These are phyloP conservation scores for Monosporascus sp. DNA, from an alignment of 2,329 filamentous ascomycete species.

Conservation along the genomic window DNA sequence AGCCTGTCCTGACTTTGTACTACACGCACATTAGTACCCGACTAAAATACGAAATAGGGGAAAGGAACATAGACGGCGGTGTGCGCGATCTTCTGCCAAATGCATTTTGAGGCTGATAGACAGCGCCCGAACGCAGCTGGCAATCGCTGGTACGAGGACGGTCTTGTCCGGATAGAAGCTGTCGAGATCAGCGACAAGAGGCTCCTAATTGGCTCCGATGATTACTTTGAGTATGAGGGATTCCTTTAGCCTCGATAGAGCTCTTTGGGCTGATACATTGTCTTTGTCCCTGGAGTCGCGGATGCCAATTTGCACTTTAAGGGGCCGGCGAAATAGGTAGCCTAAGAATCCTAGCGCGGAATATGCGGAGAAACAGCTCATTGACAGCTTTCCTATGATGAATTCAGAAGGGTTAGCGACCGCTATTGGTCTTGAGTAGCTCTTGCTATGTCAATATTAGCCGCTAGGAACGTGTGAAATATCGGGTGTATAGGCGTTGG, in stretches of 20 bases:
- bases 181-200: conserved; percentile 11
- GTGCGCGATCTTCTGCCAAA: too few species aligned
- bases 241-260: conserved; percentile 26
- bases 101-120: conserved; percentile 25
- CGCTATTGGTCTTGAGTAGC: too few species aligned
- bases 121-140: conserved; percentile 35
- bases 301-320: conserved; percentile 37
- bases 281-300: conserved; percentile 30
- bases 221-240: conserved; percentile 35
- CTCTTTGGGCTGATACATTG: conserved; percentile 27
- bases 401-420: too few species aligned
- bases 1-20: too few species aligned
- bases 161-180: conserved; percentile 31
- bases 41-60: too few species aligned
- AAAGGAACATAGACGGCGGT: too few species aligned
- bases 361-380: conserved; percentile 3
- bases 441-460: too few species aligned
- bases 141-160: conserved; percentile 32
- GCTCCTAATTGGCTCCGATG: conserved; percentile 14
- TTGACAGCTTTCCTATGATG: not conserved
- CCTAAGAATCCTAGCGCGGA: not conserved
- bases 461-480: too few species aligned
- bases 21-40: too few species aligned
- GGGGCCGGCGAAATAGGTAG: conserved; percentile 28
- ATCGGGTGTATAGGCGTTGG: too few species aligned